A percentile compares a stretch with the other conserved stretches of the same genome.
Evolutionary conservation across 805 yeast genomes (phyloP).

Genomic region (Candida berthetii): DNA sequence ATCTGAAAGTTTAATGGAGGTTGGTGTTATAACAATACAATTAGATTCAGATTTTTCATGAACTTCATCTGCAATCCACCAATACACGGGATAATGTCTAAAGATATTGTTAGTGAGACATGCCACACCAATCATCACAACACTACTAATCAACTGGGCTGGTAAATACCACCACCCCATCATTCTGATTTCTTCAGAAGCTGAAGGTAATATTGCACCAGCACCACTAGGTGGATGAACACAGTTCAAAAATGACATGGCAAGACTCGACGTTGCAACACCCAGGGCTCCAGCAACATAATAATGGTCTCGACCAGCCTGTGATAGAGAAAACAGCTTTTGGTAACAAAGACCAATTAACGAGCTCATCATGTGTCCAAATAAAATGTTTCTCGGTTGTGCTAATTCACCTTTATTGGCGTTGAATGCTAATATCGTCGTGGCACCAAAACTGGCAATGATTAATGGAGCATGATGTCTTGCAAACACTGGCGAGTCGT

Average conservation of each 20-base stretch:
- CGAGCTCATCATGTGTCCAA: constrained; percentile 47
- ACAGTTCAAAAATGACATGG: constrained; percentile 43
- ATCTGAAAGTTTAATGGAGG: constrained; percentile 3
- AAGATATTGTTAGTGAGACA: constrained; percentile 47
- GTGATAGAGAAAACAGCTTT: constrained; percentile 41
- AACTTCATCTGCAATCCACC: too few relatives aligned
- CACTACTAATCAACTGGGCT: constrained; percentile 40
- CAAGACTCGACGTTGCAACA: constrained; percentile 41
- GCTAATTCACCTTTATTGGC: constrained; percentile 45
- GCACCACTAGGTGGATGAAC: constrained; percentile 68
- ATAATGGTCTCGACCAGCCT: constrained; percentile 33
- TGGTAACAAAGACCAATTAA: constrained; percentile 43
- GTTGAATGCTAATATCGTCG: constrained; percentile 49
- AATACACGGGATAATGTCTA: constrained; percentile 47
- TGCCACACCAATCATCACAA: constrained; percentile 43
- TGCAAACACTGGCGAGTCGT: constrained; percentile 21
- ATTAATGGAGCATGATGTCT: constrained; percentile 32
- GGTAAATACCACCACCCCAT: constrained; percentile 61
- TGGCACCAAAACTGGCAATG: constrained; percentile 48
- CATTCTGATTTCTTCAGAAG: constrained; percentile 32
- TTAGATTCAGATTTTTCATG: too few relatives aligned
- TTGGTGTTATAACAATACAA: too few relatives aligned
- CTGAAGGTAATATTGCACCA: constrained; percentile 45
- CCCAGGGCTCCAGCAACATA: constrained; percentile 51
- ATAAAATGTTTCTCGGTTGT: constrained; percentile 48